Conservation (phyloP, 2,329 filamentous ascomycete species). For the Capronia americana region DNA sequence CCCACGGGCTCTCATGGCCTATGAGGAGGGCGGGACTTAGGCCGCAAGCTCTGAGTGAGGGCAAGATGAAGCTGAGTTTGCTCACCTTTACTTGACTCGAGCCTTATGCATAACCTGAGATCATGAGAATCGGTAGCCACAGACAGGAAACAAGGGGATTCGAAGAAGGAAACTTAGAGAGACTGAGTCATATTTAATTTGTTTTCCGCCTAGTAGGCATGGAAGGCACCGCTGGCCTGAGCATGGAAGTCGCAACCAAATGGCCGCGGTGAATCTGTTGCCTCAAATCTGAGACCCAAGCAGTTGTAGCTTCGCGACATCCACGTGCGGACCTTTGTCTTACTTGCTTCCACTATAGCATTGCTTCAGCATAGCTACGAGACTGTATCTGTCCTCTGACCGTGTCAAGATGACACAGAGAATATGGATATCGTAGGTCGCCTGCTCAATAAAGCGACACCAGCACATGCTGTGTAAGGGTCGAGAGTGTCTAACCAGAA, state of each 20-base stretch:
- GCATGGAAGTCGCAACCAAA: neutral
- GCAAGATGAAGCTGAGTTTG: neutral
- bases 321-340: neutral
- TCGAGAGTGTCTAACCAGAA: constrained; percentile 27
- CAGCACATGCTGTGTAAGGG: constrained; percentile 25
- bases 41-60: neutral
- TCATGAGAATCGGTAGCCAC: neutral
- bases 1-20: constrained; percentile 1
- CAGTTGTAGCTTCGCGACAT: neutral
- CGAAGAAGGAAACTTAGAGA: neutral
- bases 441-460: constrained; percentile 1
- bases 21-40: neutral
- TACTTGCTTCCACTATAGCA: constrained; percentile 8
- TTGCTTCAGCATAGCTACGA: constrained; percentile 15
- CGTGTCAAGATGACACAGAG: constrained; percentile 30
- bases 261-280: neutral
- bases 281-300: neutral
- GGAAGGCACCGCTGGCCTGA: neutral
- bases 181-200: neutral
- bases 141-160: neutral
- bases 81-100: neutral
- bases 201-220: neutral
- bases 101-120: neutral
- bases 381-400: constrained; percentile 7
- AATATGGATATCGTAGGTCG: constrained; percentile 55